Base-by-base conservation (phyloP, 2,329 filamentous ascomycete genomes). In the Botrytis hyacinthi region DNA sequence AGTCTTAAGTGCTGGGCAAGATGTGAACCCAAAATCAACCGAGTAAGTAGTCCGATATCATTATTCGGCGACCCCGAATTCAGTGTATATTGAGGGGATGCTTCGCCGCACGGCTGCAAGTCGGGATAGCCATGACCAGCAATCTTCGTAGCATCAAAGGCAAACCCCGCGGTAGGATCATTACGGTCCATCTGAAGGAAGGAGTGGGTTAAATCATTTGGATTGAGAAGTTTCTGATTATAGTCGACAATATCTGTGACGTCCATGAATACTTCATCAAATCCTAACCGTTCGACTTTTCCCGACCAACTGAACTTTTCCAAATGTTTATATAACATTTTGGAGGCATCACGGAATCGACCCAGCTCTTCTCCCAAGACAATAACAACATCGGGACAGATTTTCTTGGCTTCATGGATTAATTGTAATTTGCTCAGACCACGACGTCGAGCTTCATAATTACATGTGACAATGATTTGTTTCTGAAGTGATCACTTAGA, bases 311-410 rank as follows among this genome's bases (percentile, higher is more conserved):
- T 91, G 79, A 92, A 91, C 26, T 86, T 84, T 73, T 89, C 88
- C 70, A 98, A 84, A 77, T 95, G 92, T 46, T 86, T 84, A 82
- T 93, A 97, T 5, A 97, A 86, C 62, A 86, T 85, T 83, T 98
- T 98, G 74, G 94, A 97, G 37, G 88, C 92, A 85, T 97, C 90
- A 22, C 95, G 91, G 80, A 98, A 98, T 7, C 89, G 90, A 22
- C 91, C 92, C 77, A 97, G 84, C 78, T 97, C 94, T 82, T 98
- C 94, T 44, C 95, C 95, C 29, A 97, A 88, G 54, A 96, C 89
- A 67, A 98, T 90, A 70, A 97, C 89, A 26, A 97, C 88, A 73
- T 97, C 93, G 0, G 95, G 94, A 77, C 94, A 97, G 42, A 91
- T 82, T 78, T 87, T 90, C 82, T 89, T 93, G 6, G 95, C 96